These are phyloP conservation scores for Ogataea pignaliae DNA, from an alignment of 805 yeast species.

Conservation along the genomic window DNA sequence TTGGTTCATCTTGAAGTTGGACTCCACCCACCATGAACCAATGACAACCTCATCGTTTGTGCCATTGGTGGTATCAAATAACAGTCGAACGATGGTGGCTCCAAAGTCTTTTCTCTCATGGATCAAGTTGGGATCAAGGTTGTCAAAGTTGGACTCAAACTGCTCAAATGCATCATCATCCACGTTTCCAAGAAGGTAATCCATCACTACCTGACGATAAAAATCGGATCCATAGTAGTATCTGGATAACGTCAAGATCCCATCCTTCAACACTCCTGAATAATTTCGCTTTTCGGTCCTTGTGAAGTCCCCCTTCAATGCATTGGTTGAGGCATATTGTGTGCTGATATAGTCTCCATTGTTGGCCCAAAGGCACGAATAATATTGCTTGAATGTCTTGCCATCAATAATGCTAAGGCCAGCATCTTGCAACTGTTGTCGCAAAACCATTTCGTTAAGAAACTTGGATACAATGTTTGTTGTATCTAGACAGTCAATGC, in stretches of 20 bases:
- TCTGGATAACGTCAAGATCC: constrained; percentile 35
- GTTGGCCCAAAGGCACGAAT: too few species aligned
- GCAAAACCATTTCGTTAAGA: too few species aligned
- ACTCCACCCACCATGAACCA: constrained; percentile 33
- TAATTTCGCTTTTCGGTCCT: constrained; percentile 39
- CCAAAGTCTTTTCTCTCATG: constrained; percentile 11
- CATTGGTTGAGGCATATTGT: too few species aligned
- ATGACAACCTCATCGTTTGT: constrained; percentile 20
- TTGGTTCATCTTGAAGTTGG: constrained; percentile 10
- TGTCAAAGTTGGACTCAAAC: constrained; percentile 34
- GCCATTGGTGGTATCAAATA: constrained; percentile 12
- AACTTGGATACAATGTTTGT: too few species aligned
- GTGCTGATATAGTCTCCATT: too few species aligned
- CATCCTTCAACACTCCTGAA: constrained; percentile 39
- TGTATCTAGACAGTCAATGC: too few species aligned
- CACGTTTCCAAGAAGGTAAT: constrained; percentile 36
- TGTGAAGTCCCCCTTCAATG: too few species aligned
- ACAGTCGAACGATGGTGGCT: constrained; percentile 10
- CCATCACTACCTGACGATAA: constrained; percentile 40
- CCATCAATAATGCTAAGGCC: too few species aligned
- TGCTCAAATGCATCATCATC: constrained; percentile 32
- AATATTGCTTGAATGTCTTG: too few species aligned
- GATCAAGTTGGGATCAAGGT: constrained; percentile 25
- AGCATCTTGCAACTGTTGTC: too few species aligned
- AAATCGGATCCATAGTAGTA: constrained; percentile 43